Percentiles rank a stretch among this genome's conserved stretches.
Conservation (phyloP, 805 yeast genomes). For the Saturnispora ahearnii region DNA sequence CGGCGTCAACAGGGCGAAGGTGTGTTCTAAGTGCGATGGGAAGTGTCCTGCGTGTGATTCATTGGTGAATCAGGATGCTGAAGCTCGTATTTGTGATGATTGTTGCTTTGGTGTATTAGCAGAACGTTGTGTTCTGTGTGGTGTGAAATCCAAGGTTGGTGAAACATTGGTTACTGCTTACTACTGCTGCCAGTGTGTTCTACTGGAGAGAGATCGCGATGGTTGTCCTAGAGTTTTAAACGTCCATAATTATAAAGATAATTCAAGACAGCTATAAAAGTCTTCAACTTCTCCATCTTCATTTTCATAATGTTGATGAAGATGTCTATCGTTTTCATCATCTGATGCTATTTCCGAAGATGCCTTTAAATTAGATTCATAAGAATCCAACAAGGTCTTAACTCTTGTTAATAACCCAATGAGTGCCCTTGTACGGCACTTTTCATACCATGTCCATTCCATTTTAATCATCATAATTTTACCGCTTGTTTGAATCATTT, state of each 20-base stretch:
- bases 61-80: slow-evolving; percentile 57
- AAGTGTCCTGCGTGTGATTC: slow-evolving; percentile 88
- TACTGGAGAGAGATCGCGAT: slow-evolving; percentile 71
- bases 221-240: slow-evolving; percentile 87
- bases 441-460: slow-evolving; percentile 51
- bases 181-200: slow-evolving; percentile 80
- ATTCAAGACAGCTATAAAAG: slow-evolving; percentile 3
- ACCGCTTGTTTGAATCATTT: slow-evolving; percentile 35
- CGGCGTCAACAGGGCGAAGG: slow-evolving; percentile 58
- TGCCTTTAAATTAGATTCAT: neutral
- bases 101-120: slow-evolving; percentile 67
- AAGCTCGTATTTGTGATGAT: slow-evolving; percentile 72
- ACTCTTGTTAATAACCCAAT: neutral
- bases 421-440: slow-evolving; percentile 16
- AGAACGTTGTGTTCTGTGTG: slow-evolving; percentile 73
- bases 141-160: slow-evolving; percentile 37
- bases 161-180: slow-evolving; percentile 50
- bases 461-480: slow-evolving; percentile 42
- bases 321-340: neutral
- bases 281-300: slow-evolving; percentile 4
- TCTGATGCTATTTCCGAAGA: neutral
- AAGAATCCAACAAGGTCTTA: slow-evolving; percentile 28
- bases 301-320: neutral
- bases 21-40: slow-evolving; percentile 86
- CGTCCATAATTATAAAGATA: slow-evolving; percentile 32